These are phyloP conservation scores for Macrolepiota fuliginosa DNA, from an alignment of 768 basidiomycete species.

Conservation along the genomic window DNA sequence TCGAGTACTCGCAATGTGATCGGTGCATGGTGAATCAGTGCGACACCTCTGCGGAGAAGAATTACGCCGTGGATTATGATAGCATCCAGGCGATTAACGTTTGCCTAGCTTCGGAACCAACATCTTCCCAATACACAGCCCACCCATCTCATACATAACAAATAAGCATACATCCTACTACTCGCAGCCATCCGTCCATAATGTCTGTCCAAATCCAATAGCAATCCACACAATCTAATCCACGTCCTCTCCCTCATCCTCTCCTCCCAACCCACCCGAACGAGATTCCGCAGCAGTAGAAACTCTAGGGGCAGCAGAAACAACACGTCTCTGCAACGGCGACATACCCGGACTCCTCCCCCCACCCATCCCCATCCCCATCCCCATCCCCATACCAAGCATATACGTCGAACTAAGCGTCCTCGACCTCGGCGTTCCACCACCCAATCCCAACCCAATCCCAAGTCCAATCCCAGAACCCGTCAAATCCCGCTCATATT, in stretches of 20 bases:
- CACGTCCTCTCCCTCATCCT: not conserved
- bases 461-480: not conserved
- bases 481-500: not conserved
- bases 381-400: conserved; percentile 6
- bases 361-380: not conserved
- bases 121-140: no score
- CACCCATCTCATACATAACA: no score
- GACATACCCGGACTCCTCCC: not conserved
- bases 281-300: not conserved
- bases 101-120: no score
- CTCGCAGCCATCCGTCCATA: not conserved
- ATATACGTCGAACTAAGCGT: conserved; percentile 7
- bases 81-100: no score
- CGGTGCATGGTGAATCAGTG: no score
- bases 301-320: not conserved
- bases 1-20: no score
- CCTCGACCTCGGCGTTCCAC: not conserved
- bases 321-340: not conserved
- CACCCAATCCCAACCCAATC: not conserved
- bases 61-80: no score
- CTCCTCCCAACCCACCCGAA: not conserved
- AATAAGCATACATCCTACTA: no score
- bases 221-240: not conserved
- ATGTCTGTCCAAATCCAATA: not conserved
- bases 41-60: no score